phyloP scores from a whole-genome alignment of 352 stramenopile species.

The Globisporangium nodosum region DNA sequence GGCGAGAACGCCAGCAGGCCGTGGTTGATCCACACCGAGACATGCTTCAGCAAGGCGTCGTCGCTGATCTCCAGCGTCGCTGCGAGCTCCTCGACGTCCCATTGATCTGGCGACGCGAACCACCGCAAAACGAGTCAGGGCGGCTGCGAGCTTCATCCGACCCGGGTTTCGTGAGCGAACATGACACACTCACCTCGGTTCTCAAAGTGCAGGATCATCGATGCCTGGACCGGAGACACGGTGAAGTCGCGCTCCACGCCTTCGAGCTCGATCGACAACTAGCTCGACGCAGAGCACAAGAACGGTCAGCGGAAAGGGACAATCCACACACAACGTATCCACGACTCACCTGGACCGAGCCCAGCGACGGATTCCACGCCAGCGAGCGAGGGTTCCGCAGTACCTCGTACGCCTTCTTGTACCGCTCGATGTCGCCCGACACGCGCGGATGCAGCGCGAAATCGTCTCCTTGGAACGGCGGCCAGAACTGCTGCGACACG shows the following conservation, averaged over 20 bases:
- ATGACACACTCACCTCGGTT: constrained; percentile 56
- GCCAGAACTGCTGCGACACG: constrained; percentile 97
- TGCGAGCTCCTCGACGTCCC: constrained; percentile 56
- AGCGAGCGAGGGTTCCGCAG: constrained; percentile 94
- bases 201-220: constrained; percentile 94
- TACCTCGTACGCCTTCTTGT: constrained; percentile 88
- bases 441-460: constrained; percentile 89
- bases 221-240: constrained; percentile 91
- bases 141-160: neutral
- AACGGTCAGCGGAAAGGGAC: too few species aligned
- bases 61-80: constrained; percentile 55
- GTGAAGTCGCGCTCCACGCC: constrained; percentile 76
- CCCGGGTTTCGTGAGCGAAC: too few species aligned
- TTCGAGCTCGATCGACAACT: constrained; percentile 88
- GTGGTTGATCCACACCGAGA: constrained; percentile 69
- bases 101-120: constrained; percentile 28
- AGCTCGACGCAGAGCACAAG: neutral
- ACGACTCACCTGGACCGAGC: constrained; percentile 75
- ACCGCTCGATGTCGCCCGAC: constrained; percentile 74
- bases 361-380: constrained; percentile 91
- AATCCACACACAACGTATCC: neutral
- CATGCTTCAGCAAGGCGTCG: constrained; percentile 49
- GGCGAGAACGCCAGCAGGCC: constrained; percentile 44
- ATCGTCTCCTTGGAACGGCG: constrained; percentile 90
- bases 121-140: neutral